Base-by-base conservation (phyloP, 1,284 basidiomycete species). In the Anthracocystis setariae region DNA sequence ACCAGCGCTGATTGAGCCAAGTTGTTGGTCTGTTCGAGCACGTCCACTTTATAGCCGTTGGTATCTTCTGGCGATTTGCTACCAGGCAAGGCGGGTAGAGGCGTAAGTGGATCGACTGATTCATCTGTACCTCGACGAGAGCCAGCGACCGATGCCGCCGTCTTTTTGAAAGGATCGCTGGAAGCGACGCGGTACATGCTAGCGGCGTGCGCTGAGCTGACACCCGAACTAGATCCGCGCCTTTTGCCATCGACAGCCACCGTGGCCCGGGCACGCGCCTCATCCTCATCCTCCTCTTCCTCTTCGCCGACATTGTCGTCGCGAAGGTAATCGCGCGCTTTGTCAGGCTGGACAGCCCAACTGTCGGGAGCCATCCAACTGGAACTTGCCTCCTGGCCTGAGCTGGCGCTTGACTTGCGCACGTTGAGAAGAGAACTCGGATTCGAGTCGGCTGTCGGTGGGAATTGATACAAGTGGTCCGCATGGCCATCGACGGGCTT, bases 291-390 rank as follows among this genome's bases (percentile, higher is more conserved):
- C 23, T 79, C 67, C 39, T 75, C 72, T 8, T 79, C 67, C 39
- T 75, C 72, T 8, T 64, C 74, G 25, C 62, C 76, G 33, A 70
- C 76, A 21, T 78, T 73, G 32, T 66, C 69, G 54, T 75, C 76
- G 20, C 60, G 68, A 15, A 80, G 60, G 18, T 63, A 61, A 42
- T 73, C 76, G 23, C 53, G 57, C n/a, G 61, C 52, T 50, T 66
- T 64, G 46, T 77, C 67, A 4, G 76, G 68, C 43, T 79, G 77
- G 20, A 82, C 81, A 18, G 81, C 81, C 81, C 81, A 82, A 54
- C 76, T 78, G 59, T 80, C 80, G 13, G 81, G 81, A 18, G 81
- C 80, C 71, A 74, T 71, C 81, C 81, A 82, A 38, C 74, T 69
- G 20, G 80, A 81, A 45, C 63, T 55, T 3, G 69, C 51, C 49